Percentiles rank a stretch among this genome's conserved stretches.
Conservation (phyloP, 179 eudicot genomes). For the Spinacia oleracea region DNA sequence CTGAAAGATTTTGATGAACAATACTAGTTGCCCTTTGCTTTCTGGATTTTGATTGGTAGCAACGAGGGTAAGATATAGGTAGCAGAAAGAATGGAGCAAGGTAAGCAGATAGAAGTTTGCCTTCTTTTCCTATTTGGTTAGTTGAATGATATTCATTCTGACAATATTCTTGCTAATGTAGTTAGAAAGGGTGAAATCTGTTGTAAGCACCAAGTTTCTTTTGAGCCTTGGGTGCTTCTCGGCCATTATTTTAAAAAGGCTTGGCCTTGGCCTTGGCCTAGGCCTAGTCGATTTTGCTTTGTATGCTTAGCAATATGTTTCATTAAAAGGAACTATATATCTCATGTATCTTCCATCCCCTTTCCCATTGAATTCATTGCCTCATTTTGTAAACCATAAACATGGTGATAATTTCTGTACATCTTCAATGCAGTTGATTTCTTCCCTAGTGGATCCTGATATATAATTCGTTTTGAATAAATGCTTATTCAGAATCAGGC, state of each 20-base stretch:
- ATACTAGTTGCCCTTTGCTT: conserved; percentile 1
- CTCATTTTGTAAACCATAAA: neutral
- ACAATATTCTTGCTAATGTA: conserved; percentile 24
- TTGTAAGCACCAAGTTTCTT: conserved; percentile 3
- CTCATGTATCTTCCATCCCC: conserved; percentile 19
- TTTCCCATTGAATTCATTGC: neutral
- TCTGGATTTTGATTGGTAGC: conserved; percentile 1
- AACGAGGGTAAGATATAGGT: conserved; percentile 5
- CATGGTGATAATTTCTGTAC: neutral
- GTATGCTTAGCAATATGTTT: conserved; percentile 22
- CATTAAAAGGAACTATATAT: conserved; percentile 17
- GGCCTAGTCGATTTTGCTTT: conserved; percentile 23
- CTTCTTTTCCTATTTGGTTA: neutral
- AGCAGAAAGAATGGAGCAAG: conserved; percentile 9
- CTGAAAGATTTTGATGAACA: conserved; percentile 2
- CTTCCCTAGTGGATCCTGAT: neutral
- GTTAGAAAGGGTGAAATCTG: conserved; percentile 18
- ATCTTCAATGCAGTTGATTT: neutral
- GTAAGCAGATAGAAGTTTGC: conserved; percentile 8
- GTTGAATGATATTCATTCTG: conserved; percentile 15
- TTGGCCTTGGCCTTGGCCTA: conserved; percentile 26
- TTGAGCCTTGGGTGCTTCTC: conserved; percentile 2
- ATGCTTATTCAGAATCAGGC: neutral
- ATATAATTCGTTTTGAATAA: neutral
- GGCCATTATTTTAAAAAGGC: conserved; percentile 19